Conservation (phyloP, 192 early-diverging fungal genomes). For the Chytriomyces sp. region DNA sequence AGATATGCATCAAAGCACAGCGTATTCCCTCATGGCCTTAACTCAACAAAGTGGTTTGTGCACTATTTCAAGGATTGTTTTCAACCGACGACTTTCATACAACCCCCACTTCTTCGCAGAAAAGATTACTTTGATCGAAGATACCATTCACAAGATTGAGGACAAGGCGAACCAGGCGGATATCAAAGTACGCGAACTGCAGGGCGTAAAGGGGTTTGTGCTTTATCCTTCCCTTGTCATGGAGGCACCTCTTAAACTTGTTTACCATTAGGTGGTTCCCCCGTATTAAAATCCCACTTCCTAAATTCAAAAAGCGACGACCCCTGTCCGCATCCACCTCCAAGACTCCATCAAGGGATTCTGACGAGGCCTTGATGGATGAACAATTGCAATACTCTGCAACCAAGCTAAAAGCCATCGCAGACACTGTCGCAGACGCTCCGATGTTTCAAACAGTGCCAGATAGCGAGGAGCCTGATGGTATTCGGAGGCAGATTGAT, state of each 20-base stretch:
- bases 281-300: background rate
- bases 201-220: slow-evolving; percentile 11
- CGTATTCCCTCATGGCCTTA: background rate
- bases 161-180: slow-evolving; percentile 3
- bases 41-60: slow-evolving; percentile 16
- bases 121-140: background rate
- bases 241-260: background rate
- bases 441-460: background rate
- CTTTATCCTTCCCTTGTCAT: background rate
- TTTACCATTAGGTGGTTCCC: slow-evolving; percentile 15
- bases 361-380: background rate
- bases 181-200: slow-evolving; percentile 15
- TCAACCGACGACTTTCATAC: background rate
- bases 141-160: slow-evolving; percentile 9
- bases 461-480: background rate
- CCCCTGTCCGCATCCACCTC: background rate
- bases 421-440: background rate
- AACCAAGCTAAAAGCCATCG: background rate
- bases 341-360: background rate
- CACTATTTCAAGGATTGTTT: background rate
- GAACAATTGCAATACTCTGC: background rate
- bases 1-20: background rate
- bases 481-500: slow-evolving; percentile 4
- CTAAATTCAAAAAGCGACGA: background rate
- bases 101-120: slow-evolving; percentile 7